Evolutionary conservation across 2,329 filamentous ascomycete species (phyloP).

Genomic region (Verticillium klebahnii): DNA sequence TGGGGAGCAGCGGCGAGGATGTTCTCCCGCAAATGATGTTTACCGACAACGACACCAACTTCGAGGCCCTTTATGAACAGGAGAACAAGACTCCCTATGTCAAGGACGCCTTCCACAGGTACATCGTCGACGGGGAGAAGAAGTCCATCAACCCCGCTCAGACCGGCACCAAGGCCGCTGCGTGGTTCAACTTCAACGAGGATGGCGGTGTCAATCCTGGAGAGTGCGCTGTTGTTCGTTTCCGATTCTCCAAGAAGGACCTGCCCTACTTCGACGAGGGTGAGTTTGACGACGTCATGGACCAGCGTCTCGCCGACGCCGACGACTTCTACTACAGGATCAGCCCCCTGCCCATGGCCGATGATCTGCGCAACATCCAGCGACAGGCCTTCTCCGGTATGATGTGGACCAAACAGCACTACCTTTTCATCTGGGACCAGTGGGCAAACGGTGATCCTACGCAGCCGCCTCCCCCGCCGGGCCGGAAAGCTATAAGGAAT

Average conservation of each 20-base stretch:
- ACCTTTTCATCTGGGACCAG: slow-evolving; percentile 95
- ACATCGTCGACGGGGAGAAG: slow-evolving; percentile 79
- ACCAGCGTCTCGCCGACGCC: slow-evolving; percentile 80
- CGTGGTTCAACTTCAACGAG: slow-evolving; percentile 91
- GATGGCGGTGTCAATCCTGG: slow-evolving; percentile 82
- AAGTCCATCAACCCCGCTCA: slow-evolving; percentile 74
- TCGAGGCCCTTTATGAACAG: slow-evolving; percentile 67
- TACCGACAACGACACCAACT: slow-evolving; percentile 95
- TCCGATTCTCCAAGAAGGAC: slow-evolving; percentile 73
- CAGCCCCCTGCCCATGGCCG: slow-evolving; percentile 87
- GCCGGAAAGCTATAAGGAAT: slow-evolving; percentile 78
- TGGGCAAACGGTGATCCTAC: slow-evolving; percentile 93
- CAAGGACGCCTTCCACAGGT: slow-evolving; percentile 90
- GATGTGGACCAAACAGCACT: slow-evolving; percentile 98
- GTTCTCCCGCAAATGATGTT: slow-evolving; percentile 82
- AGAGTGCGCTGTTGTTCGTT: slow-evolving; percentile 92
- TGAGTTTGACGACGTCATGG: slow-evolving; percentile 84
- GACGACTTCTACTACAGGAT: slow-evolving; percentile 95
- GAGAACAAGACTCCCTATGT: slow-evolving; percentile 80
- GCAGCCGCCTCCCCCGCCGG: slow-evolving; percentile 79
- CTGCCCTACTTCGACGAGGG: slow-evolving; percentile 87
- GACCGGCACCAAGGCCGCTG: slow-evolving; percentile 81
- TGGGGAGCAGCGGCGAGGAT: slow-evolving; percentile 73
- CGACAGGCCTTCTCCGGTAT: slow-evolving; percentile 91
- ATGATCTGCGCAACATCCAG: slow-evolving; percentile 92